phyloP scores from a whole-genome alignment of 2,329 filamentous ascomycete species.

The Albophoma yamanashiensis region DNA sequence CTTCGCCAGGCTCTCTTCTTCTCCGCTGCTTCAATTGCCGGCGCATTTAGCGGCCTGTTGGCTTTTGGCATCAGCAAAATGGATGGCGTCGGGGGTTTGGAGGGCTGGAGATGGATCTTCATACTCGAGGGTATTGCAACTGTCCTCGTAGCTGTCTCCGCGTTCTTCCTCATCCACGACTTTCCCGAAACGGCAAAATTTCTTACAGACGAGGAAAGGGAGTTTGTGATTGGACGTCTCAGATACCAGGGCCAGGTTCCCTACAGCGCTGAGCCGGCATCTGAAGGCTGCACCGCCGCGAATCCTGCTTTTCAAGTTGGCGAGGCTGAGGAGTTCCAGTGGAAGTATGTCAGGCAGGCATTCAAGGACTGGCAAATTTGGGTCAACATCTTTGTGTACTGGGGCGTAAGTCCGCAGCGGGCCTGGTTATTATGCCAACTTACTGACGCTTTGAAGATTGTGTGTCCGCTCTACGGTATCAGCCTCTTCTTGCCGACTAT shows the following conservation, averaged over 20 bases:
- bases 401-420: conserved; percentile 40
- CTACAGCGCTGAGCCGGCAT: background rate
- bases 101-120: conserved; percentile 57
- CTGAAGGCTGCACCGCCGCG: conserved; percentile 1
- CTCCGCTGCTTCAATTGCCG: conserved; percentile 68
- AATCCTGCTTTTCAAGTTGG: conserved; percentile 29
- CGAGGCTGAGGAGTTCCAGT: conserved; percentile 64
- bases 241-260: conserved; percentile 45
- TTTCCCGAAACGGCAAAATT: conserved; percentile 73
- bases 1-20: conserved; percentile 64
- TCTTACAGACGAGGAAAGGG: conserved; percentile 58
- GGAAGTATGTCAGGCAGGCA: conserved; percentile 62
- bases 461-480: conserved; percentile 45
- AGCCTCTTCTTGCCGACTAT: conserved; percentile 54
- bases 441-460: conserved; percentile 22
- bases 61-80: conserved; percentile 62
- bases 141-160: conserved; percentile 52
- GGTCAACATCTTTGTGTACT: conserved; percentile 49
- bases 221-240: conserved; percentile 59
- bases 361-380: conserved; percentile 74
- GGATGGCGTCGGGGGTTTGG: conserved; percentile 49
- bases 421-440: background rate
- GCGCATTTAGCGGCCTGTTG: conserved; percentile 64
- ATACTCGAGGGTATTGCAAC: conserved; percentile 62
- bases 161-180: conserved; percentile 66